Conservation (phyloP, 1,284 basidiomycete genomes). For the Singerocomus rubriflavus region DNA sequence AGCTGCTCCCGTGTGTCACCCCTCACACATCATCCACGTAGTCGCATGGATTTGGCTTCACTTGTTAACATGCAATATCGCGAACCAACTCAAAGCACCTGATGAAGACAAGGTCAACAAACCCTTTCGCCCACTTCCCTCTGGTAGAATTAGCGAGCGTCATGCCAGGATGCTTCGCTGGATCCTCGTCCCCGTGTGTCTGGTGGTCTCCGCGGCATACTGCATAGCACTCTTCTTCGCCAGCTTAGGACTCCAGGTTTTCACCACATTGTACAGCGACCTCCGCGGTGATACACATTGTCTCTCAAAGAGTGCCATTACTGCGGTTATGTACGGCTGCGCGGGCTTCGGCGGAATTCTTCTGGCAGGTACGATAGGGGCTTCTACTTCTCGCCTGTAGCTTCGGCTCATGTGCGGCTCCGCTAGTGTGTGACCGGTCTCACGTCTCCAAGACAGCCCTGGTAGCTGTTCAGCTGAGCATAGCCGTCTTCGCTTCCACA, state of each 20-base stretch:
- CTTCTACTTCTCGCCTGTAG: neutral
- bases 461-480: slow-evolving; percentile 22
- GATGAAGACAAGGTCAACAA: slow-evolving; percentile 41
- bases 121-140: slow-evolving; percentile 36
- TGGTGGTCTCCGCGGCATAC: slow-evolving; percentile 23
- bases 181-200: slow-evolving; percentile 34
- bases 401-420: neutral
- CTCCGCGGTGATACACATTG: slow-evolving; percentile 12
- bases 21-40: slow-evolving; percentile 17
- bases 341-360: slow-evolving; percentile 19
- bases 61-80: slow-evolving; percentile 37
- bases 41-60: slow-evolving; percentile 43
- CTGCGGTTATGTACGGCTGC: slow-evolving; percentile 21
- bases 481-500: slow-evolving; percentile 27
- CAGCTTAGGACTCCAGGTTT: slow-evolving; percentile 20
- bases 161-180: slow-evolving; percentile 36
- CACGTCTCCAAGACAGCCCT: slow-evolving; percentile 12
- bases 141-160: slow-evolving; percentile 32
- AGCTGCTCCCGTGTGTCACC: slow-evolving; percentile 7
- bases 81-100: slow-evolving; percentile 38
- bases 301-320: slow-evolving; percentile 18
- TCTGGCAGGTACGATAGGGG: slow-evolving; percentile 15
- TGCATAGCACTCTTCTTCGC: slow-evolving; percentile 15
- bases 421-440: slow-evolving; percentile 29
- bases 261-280: slow-evolving; percentile 28